These are phyloP conservation scores for Cardamine chenopodiifolia DNA, from an alignment of 345 rosid species.

Conservation along the genomic window DNA sequence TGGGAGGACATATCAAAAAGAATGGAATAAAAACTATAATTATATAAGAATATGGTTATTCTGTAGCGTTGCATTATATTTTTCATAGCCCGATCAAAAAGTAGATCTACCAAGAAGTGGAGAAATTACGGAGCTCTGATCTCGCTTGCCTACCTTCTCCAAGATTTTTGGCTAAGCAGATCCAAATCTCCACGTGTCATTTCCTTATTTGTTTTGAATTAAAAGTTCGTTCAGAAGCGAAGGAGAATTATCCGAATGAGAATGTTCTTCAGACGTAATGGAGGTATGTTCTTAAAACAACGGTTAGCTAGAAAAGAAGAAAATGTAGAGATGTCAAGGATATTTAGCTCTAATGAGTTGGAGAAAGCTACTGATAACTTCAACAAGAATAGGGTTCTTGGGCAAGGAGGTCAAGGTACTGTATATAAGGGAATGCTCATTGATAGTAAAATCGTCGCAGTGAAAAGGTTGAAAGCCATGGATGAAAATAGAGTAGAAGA, in stretches of 20 bases:
- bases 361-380: slow-evolving; percentile 42
- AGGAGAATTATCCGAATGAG: background rate
- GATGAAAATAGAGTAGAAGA: slow-evolving; percentile 42
- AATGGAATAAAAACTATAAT: background rate
- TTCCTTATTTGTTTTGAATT: slow-evolving; percentile 10
- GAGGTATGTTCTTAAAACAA: slow-evolving; percentile 41
- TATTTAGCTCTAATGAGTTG: slow-evolving; percentile 36
- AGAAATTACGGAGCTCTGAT: slow-evolving; percentile 34
- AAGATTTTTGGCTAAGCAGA: slow-evolving; percentile 26
- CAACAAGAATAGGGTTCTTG: slow-evolving; percentile 34
- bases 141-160: slow-evolving; percentile 43
- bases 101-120: slow-evolving; percentile 43
- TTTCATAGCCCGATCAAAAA: slow-evolving; percentile 39
- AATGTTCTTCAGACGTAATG: slow-evolving; percentile 39
- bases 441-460: slow-evolving; percentile 33
- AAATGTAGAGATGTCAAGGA: slow-evolving; percentile 30
- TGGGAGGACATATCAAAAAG: background rate
- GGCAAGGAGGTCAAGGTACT: slow-evolving; percentile 47
- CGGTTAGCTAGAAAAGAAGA: slow-evolving; percentile 37
- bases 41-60: background rate
- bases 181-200: slow-evolving; percentile 31
- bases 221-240: background rate
- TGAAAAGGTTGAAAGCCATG: slow-evolving; percentile 30
- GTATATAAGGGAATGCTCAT: slow-evolving; percentile 39
- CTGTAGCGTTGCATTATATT: background rate